phyloP scores from a whole-genome alignment of 441 rosid genomes.

The Euphorbia celastroides region DNA sequence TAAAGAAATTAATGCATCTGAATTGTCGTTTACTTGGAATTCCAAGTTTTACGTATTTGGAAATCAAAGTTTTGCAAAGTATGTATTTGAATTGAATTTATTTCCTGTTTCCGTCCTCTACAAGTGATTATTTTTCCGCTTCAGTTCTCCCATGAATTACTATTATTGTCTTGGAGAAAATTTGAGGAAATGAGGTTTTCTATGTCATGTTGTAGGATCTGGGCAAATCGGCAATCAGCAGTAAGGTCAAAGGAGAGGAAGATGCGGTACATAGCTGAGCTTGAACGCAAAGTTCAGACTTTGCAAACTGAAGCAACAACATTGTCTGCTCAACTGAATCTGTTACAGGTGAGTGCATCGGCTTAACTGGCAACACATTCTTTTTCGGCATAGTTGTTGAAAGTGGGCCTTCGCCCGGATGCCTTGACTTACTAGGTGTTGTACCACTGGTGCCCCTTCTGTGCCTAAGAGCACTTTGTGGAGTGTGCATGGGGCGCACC shows the following conservation, averaged over 20 bases:
- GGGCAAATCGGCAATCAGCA: constrained; percentile 99
- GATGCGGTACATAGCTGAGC: constrained; percentile 95
- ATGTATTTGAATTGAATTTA: neutral
- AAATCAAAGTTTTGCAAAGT: neutral
- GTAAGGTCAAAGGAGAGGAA: constrained; percentile 99
- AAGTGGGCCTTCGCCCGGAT: no score
- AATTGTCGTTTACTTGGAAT: neutral
- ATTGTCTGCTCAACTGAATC: constrained; percentile 86
- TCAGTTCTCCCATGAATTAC: neutral
- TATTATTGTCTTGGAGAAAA: neutral
- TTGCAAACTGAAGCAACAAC: constrained; percentile 95
- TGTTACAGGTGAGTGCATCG: constrained; percentile 61
- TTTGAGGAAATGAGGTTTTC: constrained; percentile 1
- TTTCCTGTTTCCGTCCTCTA: neutral
- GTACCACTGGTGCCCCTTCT: neutral
- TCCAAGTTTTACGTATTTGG: neutral
- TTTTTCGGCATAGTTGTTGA: no score
- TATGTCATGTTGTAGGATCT: constrained; percentile 48
- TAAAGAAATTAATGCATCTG: neutral
- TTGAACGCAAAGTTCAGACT: constrained; percentile 95
- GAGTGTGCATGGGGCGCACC: no score
- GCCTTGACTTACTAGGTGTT: no score
- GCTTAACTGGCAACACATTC: neutral
- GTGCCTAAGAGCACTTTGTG: no score
- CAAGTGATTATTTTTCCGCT: neutral